These are phyloP conservation scores for Saccharomyces mikatae DNA, from an alignment of 805 yeast species.

Conservation along the genomic window DNA sequence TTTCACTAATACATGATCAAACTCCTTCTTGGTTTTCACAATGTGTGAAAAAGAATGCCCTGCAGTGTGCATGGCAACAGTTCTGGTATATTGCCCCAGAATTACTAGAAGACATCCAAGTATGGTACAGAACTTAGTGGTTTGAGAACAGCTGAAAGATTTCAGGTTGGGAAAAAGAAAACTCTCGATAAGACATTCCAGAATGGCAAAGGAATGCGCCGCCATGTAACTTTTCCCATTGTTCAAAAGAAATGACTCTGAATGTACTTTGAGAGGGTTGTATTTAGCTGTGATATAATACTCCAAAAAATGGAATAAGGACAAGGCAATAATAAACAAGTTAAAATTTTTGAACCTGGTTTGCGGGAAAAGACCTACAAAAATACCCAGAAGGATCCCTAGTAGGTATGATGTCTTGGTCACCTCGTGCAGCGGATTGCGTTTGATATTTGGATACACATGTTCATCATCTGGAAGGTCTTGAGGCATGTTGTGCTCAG, in stretches of 20 bases:
- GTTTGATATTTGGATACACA: constrained; percentile 29
- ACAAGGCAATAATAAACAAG: constrained; percentile 44
- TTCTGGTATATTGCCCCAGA: constrained; percentile 60
- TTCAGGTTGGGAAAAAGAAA: constrained; percentile 35
- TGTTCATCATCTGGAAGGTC: constrained; percentile 8
- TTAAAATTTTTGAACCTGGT: constrained; percentile 31
- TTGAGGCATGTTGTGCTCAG: neutral
- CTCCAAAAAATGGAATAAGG: constrained; percentile 74
- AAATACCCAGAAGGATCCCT: constrained; percentile 38
- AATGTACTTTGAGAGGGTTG: constrained; percentile 57
- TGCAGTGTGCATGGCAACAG: constrained; percentile 82
- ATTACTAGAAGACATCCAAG: constrained; percentile 42
- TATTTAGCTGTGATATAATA: constrained; percentile 70
- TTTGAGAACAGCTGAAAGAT: constrained; percentile 2
- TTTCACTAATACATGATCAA: constrained; percentile 62
- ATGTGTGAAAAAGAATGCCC: constrained; percentile 79
- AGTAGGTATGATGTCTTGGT: constrained; percentile 38
- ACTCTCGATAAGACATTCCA: constrained; percentile 42
- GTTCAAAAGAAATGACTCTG: constrained; percentile 60
- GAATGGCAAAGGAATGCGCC: constrained; percentile 49
- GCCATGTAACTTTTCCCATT: constrained; percentile 52
- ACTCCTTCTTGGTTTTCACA: constrained; percentile 45
- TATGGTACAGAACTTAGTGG: constrained; percentile 12
- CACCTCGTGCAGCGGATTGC: constrained; percentile 38
- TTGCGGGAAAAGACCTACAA: constrained; percentile 26